Evolutionary conservation across 2,329 filamentous ascomycete species (phyloP).

Genomic region (Eutypella sp.): DNA sequence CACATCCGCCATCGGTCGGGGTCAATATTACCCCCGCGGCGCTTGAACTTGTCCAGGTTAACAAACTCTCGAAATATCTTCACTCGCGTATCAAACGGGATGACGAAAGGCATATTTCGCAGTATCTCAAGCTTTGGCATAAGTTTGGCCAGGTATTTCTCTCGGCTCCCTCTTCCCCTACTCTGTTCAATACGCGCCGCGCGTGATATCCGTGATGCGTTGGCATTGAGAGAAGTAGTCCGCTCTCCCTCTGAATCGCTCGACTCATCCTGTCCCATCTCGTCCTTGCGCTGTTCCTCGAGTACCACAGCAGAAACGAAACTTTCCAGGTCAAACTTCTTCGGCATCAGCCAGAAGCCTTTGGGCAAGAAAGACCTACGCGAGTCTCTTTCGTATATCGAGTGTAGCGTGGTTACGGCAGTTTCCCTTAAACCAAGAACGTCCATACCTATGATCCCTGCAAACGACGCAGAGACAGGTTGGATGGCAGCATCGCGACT

Average conservation of each 20-base stretch:
- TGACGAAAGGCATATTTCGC: conserved; percentile 94
- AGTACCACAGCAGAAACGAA: conserved; percentile 83
- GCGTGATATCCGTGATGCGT: conserved; percentile 56
- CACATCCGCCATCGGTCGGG: conserved; percentile 70
- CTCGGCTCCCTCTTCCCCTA: conserved; percentile 33
- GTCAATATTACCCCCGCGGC: conserved; percentile 64
- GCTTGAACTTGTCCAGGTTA: conserved; percentile 69
- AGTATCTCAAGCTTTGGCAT: conserved; percentile 85
- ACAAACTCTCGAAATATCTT: conserved; percentile 93
- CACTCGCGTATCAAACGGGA: conserved; percentile 87
- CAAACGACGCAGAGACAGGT: conserved; percentile 22
- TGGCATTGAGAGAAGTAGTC: conserved; percentile 29
- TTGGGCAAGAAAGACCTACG: conserved; percentile 74
- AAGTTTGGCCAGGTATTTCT: conserved; percentile 70
- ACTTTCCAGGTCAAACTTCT: conserved; percentile 78
- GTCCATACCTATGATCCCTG: conserved; percentile 62
- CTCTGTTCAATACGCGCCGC: conserved; percentile 60
- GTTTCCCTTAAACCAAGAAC: conserved; percentile 74
- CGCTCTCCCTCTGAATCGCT: conserved; percentile 31
- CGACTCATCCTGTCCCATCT: conserved; percentile 57
- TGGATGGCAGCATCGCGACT: conserved; percentile 10
- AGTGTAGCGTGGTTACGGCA: conserved; percentile 73
- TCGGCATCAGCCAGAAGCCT: conserved; percentile 93
- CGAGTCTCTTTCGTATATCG: conserved; percentile 91
- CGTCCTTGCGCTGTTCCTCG: conserved; percentile 76